These are phyloP conservation scores for Casuarina equisetifolia DNA, from an alignment of 306 rosid genomes.

Conservation along the genomic window DNA sequence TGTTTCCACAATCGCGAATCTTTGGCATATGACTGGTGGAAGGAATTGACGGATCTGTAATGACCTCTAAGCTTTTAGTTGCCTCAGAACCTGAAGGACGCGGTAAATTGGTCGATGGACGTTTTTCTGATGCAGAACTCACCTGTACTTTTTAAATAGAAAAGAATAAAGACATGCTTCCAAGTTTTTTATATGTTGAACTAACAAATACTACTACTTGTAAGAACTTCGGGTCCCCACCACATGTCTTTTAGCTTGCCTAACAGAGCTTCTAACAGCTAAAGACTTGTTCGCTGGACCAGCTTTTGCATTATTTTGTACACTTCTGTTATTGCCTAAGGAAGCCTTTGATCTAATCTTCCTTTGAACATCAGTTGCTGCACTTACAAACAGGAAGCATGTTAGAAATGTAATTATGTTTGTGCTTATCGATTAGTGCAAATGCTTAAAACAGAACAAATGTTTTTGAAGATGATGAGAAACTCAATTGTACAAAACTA, in stretches of 20 bases:
- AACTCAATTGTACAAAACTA: conserved; percentile 15
- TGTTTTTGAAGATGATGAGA: background rate
- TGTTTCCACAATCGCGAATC: conserved; percentile 19
- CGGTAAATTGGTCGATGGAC: conserved; percentile 25
- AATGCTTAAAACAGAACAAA: background rate
- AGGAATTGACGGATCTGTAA: conserved; percentile 17
- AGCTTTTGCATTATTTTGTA: conserved; percentile 37
- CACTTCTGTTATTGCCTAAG: conserved; percentile 32
- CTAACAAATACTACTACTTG: conserved; percentile 16
- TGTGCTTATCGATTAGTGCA: background rate
- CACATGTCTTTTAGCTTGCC: conserved; percentile 51
- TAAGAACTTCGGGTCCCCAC: conserved; percentile 50
- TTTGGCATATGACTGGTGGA: conserved; percentile 14
- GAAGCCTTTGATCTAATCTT: conserved; percentile 31
- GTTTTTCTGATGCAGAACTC: conserved; percentile 38
- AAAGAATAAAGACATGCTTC: conserved; percentile 19
- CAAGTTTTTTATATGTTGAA: conserved; percentile 5
- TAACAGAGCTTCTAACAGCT: conserved; percentile 42
- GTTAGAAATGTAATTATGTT: background rate
- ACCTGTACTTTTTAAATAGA: conserved; percentile 43
- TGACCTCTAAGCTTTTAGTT: conserved; percentile 33
- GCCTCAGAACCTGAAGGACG: conserved; percentile 30
- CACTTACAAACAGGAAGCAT: background rate
- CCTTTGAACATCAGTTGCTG: conserved; percentile 43
- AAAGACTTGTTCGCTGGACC: conserved; percentile 39